Base-by-base conservation (phyloP, 352 stramenopile species). In the Globisporangium lucens region DNA sequence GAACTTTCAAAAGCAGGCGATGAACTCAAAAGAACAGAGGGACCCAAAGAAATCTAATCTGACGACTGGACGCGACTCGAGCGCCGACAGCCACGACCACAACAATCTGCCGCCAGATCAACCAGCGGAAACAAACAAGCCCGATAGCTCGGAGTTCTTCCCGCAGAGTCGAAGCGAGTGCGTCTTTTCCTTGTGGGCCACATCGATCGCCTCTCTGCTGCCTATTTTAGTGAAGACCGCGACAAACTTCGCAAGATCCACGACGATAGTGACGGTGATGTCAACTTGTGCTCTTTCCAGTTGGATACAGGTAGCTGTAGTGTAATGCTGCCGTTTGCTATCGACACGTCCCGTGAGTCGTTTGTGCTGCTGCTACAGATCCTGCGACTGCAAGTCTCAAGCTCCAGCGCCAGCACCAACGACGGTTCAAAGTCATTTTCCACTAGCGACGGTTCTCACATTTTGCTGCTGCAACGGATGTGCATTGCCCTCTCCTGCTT, bases 161-260 rank as follows among this genome's bases (percentile, higher is more conserved):
- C 69, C 64, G 24, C 27, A 63, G n/a, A 72, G 29, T 46, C 63
- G 17, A n/a, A 41, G 30, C 38, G 64, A 46, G n/a, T 65, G 65
- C 29, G 52, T 73, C n/a, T 66, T 86, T 84, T 77, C 29, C 69
- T 87, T n/a, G 33, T 76, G n/a, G 77, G 77, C 0, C 77, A 87
- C 63, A 64, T 87, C 1, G 77, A 85, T 51, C 77, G 79, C 7
- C 67, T 87, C 30, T 71, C 77, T 3, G 35, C 65, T 0, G 61
- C 68, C 1, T 85, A 83, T 59, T 52, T 77, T 24, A 17, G 56
- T 12, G 67, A 76, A 59, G 35, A 53, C 52, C 38, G 41, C 20
- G 58, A 65, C 63, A 47, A 53, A 10, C 24, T 27, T 15, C 33
- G 30, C 17, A 29, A 10, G 4, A 61, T 47, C 20, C 17, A 47